Evolutionary conservation across 495 filamentous ascomycete genomes (phyloP).

Genomic region (Acidiella bohemica): DNA sequence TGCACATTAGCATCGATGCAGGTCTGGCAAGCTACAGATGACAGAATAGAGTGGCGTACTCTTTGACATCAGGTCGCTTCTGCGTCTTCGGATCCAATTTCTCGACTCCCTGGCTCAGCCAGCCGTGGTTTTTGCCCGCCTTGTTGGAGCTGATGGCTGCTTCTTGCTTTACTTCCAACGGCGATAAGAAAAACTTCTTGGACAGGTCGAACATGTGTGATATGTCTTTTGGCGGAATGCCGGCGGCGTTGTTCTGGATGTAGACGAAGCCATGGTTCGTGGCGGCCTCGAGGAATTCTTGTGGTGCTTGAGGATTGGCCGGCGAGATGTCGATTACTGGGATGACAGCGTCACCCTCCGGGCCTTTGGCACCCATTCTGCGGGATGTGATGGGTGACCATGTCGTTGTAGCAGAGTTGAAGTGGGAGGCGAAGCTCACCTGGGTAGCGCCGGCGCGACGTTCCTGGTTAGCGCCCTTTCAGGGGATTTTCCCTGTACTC

Average conservation of each 20-base stretch:
- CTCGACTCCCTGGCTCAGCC: conserved; percentile 79
- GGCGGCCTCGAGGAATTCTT: conserved; percentile 65
- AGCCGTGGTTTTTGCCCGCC: conserved; percentile 58
- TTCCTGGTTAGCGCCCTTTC: too few species aligned
- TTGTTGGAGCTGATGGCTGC: conserved; percentile 56
- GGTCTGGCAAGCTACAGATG: too few species aligned
- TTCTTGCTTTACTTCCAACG: conserved; percentile 54
- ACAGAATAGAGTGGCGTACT: conserved; percentile 2
- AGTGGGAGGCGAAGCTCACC: too few species aligned
- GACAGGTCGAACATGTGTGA: conserved; percentile 65
- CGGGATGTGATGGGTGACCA: too few species aligned
- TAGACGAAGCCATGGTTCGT: conserved; percentile 79
- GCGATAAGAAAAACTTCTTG: conserved; percentile 60
- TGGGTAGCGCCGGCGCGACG: too few species aligned
- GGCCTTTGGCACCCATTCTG: not conserved
- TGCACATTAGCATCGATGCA: too few species aligned
- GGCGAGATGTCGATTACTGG: conserved; percentile 67
- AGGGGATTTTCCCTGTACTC: too few species aligned
- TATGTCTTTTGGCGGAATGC: conserved; percentile 54
- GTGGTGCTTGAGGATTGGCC: conserved; percentile 42
- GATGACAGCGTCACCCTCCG: conserved; percentile 29
- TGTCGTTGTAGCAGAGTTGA: too few species aligned
- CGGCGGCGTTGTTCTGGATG: conserved; percentile 52
- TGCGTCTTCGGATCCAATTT: conserved; percentile 76
- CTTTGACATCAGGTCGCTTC: conserved; percentile 65